Evolutionary conservation across 106 monocot genomes (phyloP), one percentile per base, ranked within the genome.

Genomic region (Phalaenopsis equestris): DNA sequence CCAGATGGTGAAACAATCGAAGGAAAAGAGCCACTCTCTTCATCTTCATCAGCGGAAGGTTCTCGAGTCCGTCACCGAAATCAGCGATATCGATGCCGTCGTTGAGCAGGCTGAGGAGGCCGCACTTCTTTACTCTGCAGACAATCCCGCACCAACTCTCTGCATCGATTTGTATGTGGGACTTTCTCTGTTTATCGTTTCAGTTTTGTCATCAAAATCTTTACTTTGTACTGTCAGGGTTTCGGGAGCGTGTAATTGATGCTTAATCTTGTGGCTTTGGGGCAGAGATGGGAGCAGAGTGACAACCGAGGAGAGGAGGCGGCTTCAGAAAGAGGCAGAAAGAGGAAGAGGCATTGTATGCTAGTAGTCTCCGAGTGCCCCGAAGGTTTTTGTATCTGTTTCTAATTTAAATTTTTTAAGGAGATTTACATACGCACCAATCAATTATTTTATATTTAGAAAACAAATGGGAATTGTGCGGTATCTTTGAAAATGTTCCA

Each of bases 1-100:
- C 89, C 90, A 92, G 83, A 86, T 85, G 89, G 79, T 86, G 56
- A 82, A 46, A 79, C 72, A 92, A 79, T 67, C 86, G 56, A 92
- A 89, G 87, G 92, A 98, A 57, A 89, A 92, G 78, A 86, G 89
- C 58, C 86, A 64, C 14, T 84, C 85, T 45, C 73, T 89, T 14
- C 80, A 80, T 21, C 81, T 75, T 42, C 82, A 84, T 61, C 76
- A 86, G 52, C 81, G 81, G 11, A 74, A 72, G 47, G 75, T 81
- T 21, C 86, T 98, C 38, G 89, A 92, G 81, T 98, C 97, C 68
- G 77, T 89, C 82, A 98, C 86, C 75, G 97, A 98, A 6, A 84
- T 90, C 89, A 83, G 84, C 84, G 94, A 94, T 76, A 88, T 98
- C 75, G 97, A 98, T 38, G 89, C 94, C 64, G 82, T 94, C 70